Evolutionary conservation across 2,329 filamentous ascomycete species (phyloP).

Genomic region (Trichoderma semiorbis): DNA sequence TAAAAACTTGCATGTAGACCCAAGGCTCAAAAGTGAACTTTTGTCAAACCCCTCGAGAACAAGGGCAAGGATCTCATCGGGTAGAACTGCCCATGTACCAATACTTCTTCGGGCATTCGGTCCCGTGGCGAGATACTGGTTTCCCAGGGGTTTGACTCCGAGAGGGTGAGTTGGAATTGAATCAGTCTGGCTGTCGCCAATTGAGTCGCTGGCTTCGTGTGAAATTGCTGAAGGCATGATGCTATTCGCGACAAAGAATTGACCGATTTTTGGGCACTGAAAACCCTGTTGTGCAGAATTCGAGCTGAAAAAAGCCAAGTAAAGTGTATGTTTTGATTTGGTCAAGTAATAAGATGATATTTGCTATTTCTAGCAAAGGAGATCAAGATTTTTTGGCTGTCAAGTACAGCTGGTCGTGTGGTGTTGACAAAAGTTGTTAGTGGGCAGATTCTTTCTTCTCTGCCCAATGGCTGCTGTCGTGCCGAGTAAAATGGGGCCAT

Average conservation of each 20-base stretch:
- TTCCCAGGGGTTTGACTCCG: constrained; percentile 81
- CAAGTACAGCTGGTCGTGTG: not conserved
- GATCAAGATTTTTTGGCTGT: not conserved
- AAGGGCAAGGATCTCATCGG: constrained; percentile 76
- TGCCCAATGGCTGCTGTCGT: not conserved
- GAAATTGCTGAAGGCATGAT: constrained; percentile 12
- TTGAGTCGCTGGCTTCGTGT: constrained; percentile 32
- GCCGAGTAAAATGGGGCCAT: constrained; percentile 5
- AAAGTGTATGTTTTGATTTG: not conserved
- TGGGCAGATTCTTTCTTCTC: not conserved
- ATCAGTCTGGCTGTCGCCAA: constrained; percentile 34
- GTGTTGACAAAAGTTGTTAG: constrained; percentile 3
- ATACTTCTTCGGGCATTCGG: constrained; percentile 64
- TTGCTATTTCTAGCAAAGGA: not conserved
- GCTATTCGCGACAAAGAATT: not conserved
- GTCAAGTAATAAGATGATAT: not conserved
- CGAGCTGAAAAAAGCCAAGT: not conserved
- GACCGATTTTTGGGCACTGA: not conserved
- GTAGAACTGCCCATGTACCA: constrained; percentile 64
- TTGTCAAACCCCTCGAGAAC: constrained; percentile 73
- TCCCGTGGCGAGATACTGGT: constrained; percentile 65
- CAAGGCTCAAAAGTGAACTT: constrained; percentile 59
- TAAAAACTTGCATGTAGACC: constrained; percentile 77
- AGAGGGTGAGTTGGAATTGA: constrained; percentile 74
- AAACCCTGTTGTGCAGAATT: not conserved